phyloP scores from a whole-genome alignment of 2,329 filamentous ascomycete species.

The Penicillium nordicum region DNA sequence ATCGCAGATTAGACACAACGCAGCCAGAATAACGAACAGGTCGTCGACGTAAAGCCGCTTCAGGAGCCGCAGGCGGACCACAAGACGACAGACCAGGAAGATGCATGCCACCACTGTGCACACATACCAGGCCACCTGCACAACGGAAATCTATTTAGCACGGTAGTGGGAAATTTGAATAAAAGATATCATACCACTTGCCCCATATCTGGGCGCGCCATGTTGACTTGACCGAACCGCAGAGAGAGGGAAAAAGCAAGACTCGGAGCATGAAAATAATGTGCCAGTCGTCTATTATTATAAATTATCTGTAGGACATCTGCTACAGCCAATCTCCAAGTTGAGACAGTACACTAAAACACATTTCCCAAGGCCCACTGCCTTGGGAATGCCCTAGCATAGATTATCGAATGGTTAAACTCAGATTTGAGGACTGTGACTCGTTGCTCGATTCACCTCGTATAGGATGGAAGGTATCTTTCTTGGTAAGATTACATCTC shows the following conservation, averaged over 20 bases:
- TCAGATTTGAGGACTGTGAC: not conserved
- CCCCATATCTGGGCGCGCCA: not conserved
- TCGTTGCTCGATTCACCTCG: not conserved
- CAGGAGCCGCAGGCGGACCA: not conserved
- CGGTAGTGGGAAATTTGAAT: not conserved
- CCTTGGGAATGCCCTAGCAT: not conserved
- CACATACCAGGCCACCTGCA: not conserved
- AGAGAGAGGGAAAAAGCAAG: not conserved
- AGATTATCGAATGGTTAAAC: not conserved
- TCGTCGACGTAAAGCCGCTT: not conserved
- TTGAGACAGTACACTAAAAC: not conserved
- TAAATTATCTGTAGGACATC: not conserved
- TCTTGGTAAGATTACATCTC: not conserved
- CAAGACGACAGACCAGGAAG: not conserved
- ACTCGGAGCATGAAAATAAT: not conserved
- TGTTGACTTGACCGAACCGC: not conserved
- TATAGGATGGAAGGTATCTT: not conserved
- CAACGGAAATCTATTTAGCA: not conserved
- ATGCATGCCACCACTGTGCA: not conserved
- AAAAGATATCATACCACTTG: not conserved
- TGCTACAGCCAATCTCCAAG: not conserved
- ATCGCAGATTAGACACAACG: not conserved
- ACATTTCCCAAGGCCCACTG: not conserved
- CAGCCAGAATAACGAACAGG: not conserved
- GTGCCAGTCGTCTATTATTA: not conserved